These are phyloP conservation scores for Eucalyptus curtisii DNA, from an alignment of 345 rosid genomes.

Conservation along the genomic window DNA sequence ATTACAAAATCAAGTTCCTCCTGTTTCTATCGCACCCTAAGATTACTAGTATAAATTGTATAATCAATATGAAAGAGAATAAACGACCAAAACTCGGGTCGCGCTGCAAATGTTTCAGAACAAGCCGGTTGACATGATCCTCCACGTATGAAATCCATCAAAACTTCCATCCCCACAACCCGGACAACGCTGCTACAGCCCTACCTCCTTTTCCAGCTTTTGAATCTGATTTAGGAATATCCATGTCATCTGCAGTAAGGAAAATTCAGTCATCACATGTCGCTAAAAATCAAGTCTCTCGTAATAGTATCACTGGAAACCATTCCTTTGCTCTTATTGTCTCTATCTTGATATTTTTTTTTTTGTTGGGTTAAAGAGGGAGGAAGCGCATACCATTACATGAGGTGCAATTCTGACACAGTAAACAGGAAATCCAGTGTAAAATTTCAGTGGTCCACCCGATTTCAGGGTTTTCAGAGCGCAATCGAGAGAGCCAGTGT, in stretches of 20 bases:
- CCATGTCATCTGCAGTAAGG: conserved; percentile 83
- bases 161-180: neutral
- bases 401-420: conserved; percentile 97
- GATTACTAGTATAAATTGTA: neutral
- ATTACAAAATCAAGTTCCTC: neutral
- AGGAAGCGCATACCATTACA: conserved; percentile 60
- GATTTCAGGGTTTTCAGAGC: conserved; percentile 64
- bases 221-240: conserved; percentile 91
- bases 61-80: neutral
- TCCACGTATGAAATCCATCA: neutral
- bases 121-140: neutral
- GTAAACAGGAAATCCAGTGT: conserved; percentile 95
- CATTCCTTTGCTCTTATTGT: neutral
- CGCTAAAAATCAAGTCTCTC: neutral
- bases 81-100: neutral
- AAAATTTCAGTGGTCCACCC: conserved; percentile 88
- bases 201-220: conserved; percentile 34
- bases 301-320: rapidly evolving
- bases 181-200: conserved; percentile 14
- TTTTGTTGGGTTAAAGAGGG: neutral
- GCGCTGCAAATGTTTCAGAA: neutral
- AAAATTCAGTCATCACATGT: neutral
- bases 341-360: neutral
- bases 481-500: conserved; percentile 87
- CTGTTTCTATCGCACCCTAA: neutral